Evolutionary conservation across 176 grass and related monocot species (phyloP), one percentile per base, ranked within the genome.

Genomic region (Poa pratensis): DNA sequence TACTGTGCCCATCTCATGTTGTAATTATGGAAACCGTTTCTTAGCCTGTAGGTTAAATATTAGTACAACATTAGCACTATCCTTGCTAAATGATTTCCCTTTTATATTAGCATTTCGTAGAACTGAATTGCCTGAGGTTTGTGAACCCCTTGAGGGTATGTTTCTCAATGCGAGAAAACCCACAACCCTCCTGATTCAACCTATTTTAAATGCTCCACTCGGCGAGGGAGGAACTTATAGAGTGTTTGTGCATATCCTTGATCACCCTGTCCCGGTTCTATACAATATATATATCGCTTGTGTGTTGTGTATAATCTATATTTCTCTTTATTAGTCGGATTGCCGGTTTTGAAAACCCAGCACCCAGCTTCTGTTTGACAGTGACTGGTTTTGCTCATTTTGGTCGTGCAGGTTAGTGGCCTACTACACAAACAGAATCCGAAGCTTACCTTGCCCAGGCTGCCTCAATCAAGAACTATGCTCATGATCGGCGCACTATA

Each of bases 361-460:
- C 48, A 55, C 20, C 10, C 20, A 54, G 18, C 69, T 19, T 69
- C 37, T 26, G 40, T 8, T 27, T 60, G 5, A n/a, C 58, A 61
- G 32, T 84, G 24, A 49, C 19, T 75, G 18, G 26, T 75, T 82
- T 37, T 45, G 19, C 64, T 77, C 54, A 20, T 84, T 67, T 74
- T 78, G 34, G 46, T 52, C 1, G 5, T 73, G 66, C 87, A 96
- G 96, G 84, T 86, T 99, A 10, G 91, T 96, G 67, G 94, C 83
- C 77, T 95, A 89, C 77, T 96, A 96, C 86, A 76, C 86, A 14
- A 75, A 80, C 76, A 99, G 94, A 80, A 90, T 94, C n/a, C 75
- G n/a, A 90, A 58, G 80, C 84, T 39, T 80, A 90, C 45, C 77
- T 96, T 75, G 16, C 87, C 24, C 93, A 95, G 83, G 82, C 69